Evolutionary conservation across 306 rosid species (phyloP).

Genomic region (Rosa lucieae): DNA sequence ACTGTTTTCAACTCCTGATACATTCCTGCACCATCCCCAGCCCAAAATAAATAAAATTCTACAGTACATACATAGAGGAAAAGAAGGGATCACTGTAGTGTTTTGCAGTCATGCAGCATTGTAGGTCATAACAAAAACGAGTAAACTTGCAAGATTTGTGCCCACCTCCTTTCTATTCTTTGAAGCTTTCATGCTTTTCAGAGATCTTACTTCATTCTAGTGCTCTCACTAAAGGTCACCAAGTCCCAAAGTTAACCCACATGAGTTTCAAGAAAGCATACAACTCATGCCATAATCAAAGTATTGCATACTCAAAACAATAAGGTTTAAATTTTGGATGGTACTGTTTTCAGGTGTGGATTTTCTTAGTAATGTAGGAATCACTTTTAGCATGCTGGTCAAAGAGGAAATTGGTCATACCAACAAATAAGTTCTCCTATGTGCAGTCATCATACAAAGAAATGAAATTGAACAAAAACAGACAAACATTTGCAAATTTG

Average conservation of each 20-base stretch:
- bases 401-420: too few species aligned
- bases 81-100: not conserved
- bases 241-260: not conserved
- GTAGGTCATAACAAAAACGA: not conserved
- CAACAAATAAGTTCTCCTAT: too few species aligned
- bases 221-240: not conserved
- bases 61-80: constrained; percentile 4
- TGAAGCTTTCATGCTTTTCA: not conserved
- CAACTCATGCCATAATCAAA: not conserved
- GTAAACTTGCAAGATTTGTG: not conserved
- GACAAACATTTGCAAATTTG: not conserved
- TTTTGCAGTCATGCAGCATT: not conserved
- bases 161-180: not conserved
- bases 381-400: constrained; percentile 4
- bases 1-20: not conserved
- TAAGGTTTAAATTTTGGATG: not conserved
- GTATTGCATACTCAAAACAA: constrained; percentile 4
- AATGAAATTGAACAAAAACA: not conserved
- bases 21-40: not conserved
- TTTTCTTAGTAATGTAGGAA: not conserved
- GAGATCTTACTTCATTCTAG: not conserved
- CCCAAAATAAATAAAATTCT: not conserved
- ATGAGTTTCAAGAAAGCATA: not conserved
- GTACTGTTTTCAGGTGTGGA: not conserved
- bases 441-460: too few species aligned